phyloP scores from a whole-genome alignment of 148 eudicot species.

The Chenopodium album region DNA sequence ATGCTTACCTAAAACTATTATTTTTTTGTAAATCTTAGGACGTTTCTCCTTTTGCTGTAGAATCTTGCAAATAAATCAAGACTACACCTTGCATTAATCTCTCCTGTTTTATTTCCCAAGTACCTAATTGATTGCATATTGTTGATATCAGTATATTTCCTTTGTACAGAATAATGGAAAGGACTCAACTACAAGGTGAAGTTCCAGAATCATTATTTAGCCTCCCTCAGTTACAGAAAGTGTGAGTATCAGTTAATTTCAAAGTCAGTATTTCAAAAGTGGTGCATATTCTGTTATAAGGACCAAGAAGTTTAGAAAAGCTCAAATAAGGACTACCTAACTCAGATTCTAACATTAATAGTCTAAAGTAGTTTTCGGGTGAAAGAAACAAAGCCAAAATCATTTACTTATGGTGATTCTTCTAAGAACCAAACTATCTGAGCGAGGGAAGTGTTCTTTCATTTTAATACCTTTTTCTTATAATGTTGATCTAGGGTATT shows the following conservation, averaged over 20 bases:
- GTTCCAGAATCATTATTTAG: constrained; percentile 48
- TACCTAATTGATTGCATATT: not conserved
- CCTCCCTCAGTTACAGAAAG: constrained; percentile 55
- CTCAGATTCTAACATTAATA: too few species aligned
- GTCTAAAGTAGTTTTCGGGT: too few species aligned
- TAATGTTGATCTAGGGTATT: constrained; percentile 30
- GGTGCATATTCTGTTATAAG: too few species aligned
- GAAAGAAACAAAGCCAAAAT: too few species aligned
- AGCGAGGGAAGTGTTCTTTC: too few species aligned
- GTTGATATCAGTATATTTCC: not conserved
- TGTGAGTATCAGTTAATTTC: constrained; percentile 42
- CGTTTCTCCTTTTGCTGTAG: not conserved
- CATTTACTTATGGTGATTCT: too few species aligned
- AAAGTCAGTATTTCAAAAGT: too few species aligned
- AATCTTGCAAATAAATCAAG: not conserved
- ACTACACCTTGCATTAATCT: not conserved
- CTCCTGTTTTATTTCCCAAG: not conserved
- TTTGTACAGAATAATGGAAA: constrained; percentile 50
- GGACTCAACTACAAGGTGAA: constrained; percentile 40
- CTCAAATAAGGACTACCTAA: too few species aligned
- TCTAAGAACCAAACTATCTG: too few species aligned
- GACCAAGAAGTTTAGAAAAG: too few species aligned
- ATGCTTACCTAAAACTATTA: too few species aligned
- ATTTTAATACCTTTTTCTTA: not conserved
- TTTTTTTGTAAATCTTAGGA: not conserved